Conservation (phyloP, 1,284 basidiomycete species). For the Meira nashicola region DNA sequence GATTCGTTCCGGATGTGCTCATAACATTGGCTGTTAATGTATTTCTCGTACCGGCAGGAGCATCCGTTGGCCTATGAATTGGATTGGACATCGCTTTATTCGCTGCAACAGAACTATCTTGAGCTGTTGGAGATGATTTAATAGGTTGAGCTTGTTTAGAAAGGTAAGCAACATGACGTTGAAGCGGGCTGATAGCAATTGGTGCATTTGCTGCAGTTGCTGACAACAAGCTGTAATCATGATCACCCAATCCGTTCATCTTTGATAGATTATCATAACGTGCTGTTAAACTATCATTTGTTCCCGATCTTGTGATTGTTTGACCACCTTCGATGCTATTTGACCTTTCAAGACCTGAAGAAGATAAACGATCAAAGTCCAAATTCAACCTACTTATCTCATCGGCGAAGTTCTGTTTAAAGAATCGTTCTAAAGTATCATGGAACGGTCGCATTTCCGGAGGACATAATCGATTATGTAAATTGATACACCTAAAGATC, state of each 20-base stretch:
- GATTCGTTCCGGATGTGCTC: neutral
- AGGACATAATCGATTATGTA: constrained; percentile 77
- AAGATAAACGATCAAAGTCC: constrained; percentile 11
- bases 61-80: neutral
- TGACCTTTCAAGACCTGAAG: no score
- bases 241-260: neutral
- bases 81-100: neutral
- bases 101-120: neutral
- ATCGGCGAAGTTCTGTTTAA: constrained; percentile 80
- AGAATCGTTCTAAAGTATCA: constrained; percentile 76
- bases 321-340: neutral
- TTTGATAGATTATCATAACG: neutral
- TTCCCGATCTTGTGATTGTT: neutral
- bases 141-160: constrained; percentile 7
- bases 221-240: neutral
- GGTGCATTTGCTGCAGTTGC: neutral
- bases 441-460: constrained; percentile 86
- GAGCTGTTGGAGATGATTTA: constrained; percentile 1
- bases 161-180: constrained; percentile 1
- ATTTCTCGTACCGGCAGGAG: neutral
- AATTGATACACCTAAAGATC: constrained; percentile 74
- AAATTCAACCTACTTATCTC: constrained; percentile 61
- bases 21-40: neutral
- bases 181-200: neutral
- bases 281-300: neutral